Conservation (phyloP, 768 basidiomycete species). For the Rhodotorula diobovata region DNA sequence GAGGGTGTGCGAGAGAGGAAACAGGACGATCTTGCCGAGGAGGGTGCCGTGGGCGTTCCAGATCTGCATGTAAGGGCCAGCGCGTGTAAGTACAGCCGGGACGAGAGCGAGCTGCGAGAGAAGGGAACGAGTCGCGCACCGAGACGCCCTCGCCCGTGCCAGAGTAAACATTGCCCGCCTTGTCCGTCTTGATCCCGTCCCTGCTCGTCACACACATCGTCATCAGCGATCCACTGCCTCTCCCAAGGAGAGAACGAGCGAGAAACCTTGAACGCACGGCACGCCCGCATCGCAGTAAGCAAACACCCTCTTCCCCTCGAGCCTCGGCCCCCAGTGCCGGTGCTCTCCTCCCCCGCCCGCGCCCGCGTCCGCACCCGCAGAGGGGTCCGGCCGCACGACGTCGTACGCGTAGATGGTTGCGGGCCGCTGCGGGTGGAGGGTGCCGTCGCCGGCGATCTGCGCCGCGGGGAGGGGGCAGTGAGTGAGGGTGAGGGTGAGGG, state of each 20-base stretch:
- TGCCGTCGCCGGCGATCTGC: neutral
- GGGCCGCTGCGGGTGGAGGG: neutral
- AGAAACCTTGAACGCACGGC: too few species aligned
- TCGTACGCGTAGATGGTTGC: slow-evolving; percentile 58
- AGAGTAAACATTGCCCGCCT: slow-evolving; percentile 62
- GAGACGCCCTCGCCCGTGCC: slow-evolving; percentile 68
- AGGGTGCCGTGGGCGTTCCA: slow-evolving; percentile 34
- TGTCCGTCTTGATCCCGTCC: slow-evolving; percentile 65
- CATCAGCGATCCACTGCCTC: neutral
- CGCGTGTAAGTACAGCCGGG: neutral
- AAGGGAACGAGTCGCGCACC: slow-evolving; percentile 43
- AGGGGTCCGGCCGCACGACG: slow-evolving; percentile 52
- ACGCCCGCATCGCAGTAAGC: slow-evolving; percentile 63
- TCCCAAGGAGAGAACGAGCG: too few species aligned
- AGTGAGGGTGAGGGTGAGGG: too few species aligned
- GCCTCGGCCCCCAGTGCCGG: slow-evolving; percentile 41
- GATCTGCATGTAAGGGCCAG: slow-evolving; percentile 5
- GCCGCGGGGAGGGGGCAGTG: too few species aligned
- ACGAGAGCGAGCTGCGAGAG: neutral
- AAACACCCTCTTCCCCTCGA: slow-evolving; percentile 63
- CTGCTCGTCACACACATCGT: neutral
- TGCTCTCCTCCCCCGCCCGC: neutral
- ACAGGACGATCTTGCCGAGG: slow-evolving; percentile 36
- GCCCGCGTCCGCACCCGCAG: too few species aligned
- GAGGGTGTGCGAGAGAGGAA: neutral